A percentile compares a stretch with the other conserved stretches of the same genome.
These are phyloP conservation scores for Gracilariopsis chorda DNA, from an alignment of 23 red algal genomes.

Conservation along the genomic window DNA sequence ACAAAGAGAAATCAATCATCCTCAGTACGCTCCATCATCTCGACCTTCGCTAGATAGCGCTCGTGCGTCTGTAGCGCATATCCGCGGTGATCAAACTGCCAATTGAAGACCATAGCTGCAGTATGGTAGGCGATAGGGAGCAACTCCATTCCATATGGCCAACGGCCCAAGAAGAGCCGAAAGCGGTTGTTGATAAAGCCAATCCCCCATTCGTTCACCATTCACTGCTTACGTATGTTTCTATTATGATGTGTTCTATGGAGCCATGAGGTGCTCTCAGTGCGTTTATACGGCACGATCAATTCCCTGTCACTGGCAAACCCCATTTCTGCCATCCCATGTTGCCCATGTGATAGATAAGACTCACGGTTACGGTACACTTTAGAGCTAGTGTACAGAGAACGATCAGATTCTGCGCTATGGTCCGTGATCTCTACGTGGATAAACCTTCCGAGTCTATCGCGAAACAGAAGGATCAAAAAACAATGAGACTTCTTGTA, in stretches of 20 bases:
- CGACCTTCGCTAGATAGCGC: not conserved
- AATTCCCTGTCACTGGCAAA: not conserved
- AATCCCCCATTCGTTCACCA: slow-evolving; percentile 22
- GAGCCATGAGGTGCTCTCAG: not conserved
- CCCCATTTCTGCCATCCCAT: slow-evolving; percentile 50
- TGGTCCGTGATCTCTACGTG: not conserved
- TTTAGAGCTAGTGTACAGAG: not conserved
- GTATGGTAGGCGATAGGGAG: not conserved
- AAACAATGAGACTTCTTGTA: not conserved
- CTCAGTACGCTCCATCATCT: no score
- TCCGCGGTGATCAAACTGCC: not conserved
- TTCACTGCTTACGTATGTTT: slow-evolving; percentile 19
- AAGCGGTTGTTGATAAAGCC: slow-evolving; percentile 14
- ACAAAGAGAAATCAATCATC: no score
- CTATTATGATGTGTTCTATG: not conserved
- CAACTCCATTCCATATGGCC: not conserved
- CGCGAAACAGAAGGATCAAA: not conserved
- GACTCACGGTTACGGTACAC: not conserved
- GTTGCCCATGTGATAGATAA: not conserved
- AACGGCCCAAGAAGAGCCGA: slow-evolving; percentile 34
- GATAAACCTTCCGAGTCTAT: not conserved
- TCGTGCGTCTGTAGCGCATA: not conserved
- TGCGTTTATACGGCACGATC: not conserved
- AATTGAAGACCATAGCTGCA: slow-evolving; percentile 7
- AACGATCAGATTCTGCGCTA: slow-evolving; percentile 10